phyloP scores from a whole-genome alignment of 2,329 filamentous ascomycete species.

The Arthrobotrys sphaeroides region DNA sequence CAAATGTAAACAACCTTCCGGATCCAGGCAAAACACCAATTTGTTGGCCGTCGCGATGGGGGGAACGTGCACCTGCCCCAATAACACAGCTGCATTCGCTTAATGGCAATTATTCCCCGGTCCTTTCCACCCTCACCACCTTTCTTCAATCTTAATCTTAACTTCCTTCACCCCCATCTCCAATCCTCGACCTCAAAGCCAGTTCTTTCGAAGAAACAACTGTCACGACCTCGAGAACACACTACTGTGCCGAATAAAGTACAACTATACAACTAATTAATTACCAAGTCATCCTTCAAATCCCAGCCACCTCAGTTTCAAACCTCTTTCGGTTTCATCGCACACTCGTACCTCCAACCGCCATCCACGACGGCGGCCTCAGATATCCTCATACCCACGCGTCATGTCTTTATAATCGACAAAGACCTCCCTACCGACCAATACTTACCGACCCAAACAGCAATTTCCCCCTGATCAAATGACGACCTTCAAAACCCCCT shows the following conservation, averaged over 20 bases:
- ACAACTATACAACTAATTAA: slow-evolving; percentile 2
- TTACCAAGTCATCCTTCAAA: neutral
- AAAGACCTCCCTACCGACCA: slow-evolving; percentile 6
- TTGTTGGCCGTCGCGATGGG: slow-evolving; percentile 19
- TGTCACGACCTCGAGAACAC: neutral
- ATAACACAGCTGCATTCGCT: slow-evolving; percentile 45
- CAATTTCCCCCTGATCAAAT: slow-evolving; percentile 27
- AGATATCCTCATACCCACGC: slow-evolving; percentile 18
- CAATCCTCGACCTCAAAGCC: neutral
- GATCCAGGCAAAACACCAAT: slow-evolving; percentile 17
- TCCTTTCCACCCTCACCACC: slow-evolving; percentile 8
- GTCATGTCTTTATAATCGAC: slow-evolving; percentile 52
- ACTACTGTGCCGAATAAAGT: neutral
- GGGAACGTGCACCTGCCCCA: neutral
- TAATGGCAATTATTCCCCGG: slow-evolving; percentile 27
- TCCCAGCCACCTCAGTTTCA: slow-evolving; percentile 10
- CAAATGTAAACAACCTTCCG: slow-evolving; percentile 9
- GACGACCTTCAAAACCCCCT: slow-evolving; percentile 52
- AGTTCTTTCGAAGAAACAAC: neutral
- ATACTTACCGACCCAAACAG: slow-evolving; percentile 33
- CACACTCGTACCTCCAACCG: slow-evolving; percentile 9
- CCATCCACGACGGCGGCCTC: slow-evolving; percentile 9
- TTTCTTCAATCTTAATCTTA: neutral
- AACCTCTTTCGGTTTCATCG: slow-evolving; percentile 1
- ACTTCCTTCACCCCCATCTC: slow-evolving; percentile 3